A percentile compares a stretch with the other conserved stretches of the same genome.
These are phyloP conservation scores for Diaporthe sp. DNA, from an alignment of 2,329 filamentous ascomycete genomes.

Conservation along the genomic window DNA sequence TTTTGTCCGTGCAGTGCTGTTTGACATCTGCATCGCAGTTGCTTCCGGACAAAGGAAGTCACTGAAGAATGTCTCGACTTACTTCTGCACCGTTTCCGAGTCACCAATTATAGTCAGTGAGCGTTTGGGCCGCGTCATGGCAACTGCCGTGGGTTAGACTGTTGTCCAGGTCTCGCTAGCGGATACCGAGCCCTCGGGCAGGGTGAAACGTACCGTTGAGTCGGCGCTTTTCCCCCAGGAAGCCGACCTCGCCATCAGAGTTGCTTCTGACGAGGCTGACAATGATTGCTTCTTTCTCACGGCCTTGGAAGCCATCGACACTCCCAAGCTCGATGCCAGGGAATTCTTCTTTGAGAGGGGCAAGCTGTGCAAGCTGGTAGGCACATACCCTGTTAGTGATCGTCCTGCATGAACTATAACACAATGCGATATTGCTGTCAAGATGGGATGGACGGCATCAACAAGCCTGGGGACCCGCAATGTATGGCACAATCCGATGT, in stretches of 20 bases:
- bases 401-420: slow-evolving; percentile 38
- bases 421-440: slow-evolving; percentile 23
- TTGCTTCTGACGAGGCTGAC: slow-evolving; percentile 97
- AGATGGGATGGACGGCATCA: slow-evolving; percentile 29
- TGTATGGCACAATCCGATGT: slow-evolving; percentile 1
- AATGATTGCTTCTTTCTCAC: slow-evolving; percentile 96
- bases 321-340: slow-evolving; percentile 94
- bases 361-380: slow-evolving; percentile 79
- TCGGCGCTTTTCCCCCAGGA: slow-evolving; percentile 90
- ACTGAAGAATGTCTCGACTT: slow-evolving; percentile 58
- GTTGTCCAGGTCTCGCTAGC: slow-evolving; percentile 22
- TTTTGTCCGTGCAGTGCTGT: slow-evolving; percentile 23
- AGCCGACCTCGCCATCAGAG: slow-evolving; percentile 87
- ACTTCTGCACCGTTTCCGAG: slow-evolving; percentile 92
- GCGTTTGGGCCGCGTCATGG: slow-evolving; percentile 94
- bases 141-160: slow-evolving; percentile 71
- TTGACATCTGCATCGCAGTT: slow-evolving; percentile 20
- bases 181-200: slow-evolving; percentile 15
- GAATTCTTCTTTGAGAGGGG: slow-evolving; percentile 84
- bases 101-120: slow-evolving; percentile 94
- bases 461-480: slow-evolving; percentile 31
- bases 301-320: slow-evolving; percentile 94
- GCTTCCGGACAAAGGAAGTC: slow-evolving; percentile 16
- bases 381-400: slow-evolving; percentile 45
- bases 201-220: slow-evolving; percentile 78